Evolutionary conservation across 768 basidiomycete genomes (phyloP).

Genomic region (Coprinopsis cinerea): DNA sequence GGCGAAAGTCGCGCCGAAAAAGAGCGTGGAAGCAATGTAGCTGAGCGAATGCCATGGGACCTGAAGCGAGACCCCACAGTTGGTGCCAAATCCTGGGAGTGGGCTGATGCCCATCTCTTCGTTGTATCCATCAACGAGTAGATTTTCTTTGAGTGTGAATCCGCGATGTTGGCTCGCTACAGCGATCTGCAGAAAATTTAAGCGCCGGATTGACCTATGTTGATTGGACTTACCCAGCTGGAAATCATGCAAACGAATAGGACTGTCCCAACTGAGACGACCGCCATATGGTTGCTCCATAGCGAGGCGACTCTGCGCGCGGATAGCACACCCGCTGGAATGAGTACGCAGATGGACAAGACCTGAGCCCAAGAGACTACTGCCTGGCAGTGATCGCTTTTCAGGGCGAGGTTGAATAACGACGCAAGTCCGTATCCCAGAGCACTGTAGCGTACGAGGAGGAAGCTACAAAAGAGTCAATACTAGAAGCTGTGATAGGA

Average conservation of each 20-base stretch:
- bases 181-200: slow-evolving; percentile 1
- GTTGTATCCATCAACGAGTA: too few relatives aligned
- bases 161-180: background rate
- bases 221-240: slow-evolving; percentile 1
- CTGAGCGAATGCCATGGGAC: slow-evolving; percentile 4
- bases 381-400: slow-evolving; percentile 4
- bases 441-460: slow-evolving; percentile 3
- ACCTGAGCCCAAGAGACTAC: slow-evolving; percentile 1
- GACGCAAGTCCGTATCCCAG: background rate
- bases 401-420: slow-evolving; percentile 7
- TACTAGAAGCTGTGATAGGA: background rate
- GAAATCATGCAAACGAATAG: slow-evolving; percentile 4
- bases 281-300: slow-evolving; percentile 2
- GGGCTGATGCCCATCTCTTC: background rate
- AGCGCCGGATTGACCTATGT: background rate
- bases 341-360: slow-evolving; percentile 2
- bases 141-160: background rate
- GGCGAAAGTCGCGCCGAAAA: slow-evolving; percentile 4
- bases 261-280: background rate
- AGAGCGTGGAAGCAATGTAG: slow-evolving; percentile 5
- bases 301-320: background rate
- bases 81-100: slow-evolving; percentile 1
- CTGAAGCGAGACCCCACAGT: background rate
- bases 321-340: background rate
- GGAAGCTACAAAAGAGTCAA: background rate